Evolutionary conservation across 1,284 basidiomycete species (phyloP).

Genomic region (Microbotryomycetes sp.): DNA sequence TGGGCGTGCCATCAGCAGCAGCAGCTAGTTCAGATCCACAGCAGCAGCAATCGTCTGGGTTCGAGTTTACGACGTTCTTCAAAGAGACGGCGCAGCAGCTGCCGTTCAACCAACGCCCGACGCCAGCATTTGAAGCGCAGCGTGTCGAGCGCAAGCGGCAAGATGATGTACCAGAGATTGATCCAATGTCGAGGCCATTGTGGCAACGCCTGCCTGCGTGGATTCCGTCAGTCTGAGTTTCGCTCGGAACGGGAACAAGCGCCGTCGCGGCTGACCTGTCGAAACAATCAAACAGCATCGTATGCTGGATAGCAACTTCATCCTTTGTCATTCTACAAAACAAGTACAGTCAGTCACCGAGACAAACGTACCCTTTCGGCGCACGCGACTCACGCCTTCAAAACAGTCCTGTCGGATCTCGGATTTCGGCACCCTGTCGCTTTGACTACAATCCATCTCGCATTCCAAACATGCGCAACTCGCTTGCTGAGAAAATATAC

Average conservation of each 20-base stretch:
- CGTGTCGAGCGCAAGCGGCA: slow-evolving; percentile 5
- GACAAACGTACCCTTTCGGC: too few species aligned
- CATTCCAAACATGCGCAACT: slow-evolving; percentile 75
- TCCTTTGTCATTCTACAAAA: slow-evolving; percentile 95
- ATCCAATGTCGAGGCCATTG: slow-evolving; percentile 10
- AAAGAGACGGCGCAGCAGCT: slow-evolving; percentile 11
- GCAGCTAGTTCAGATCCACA: too few species aligned
- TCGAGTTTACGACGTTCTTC: slow-evolving; percentile 5
- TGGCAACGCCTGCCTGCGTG: slow-evolving; percentile 26
- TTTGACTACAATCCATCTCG: slow-evolving; percentile 50
- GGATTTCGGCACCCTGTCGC: slow-evolving; percentile 56
- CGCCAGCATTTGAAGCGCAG: not conserved
- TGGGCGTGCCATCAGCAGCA: not conserved
- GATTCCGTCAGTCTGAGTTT: slow-evolving; percentile 16
- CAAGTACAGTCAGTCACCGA: too few species aligned
- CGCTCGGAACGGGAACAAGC: not conserved
- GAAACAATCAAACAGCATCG: slow-evolving; percentile 5
- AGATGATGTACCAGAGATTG: not conserved
- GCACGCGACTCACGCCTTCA: too few species aligned
- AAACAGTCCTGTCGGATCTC: slow-evolving; percentile 75
- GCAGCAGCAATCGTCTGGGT: not conserved
- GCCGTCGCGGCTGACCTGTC: not conserved
- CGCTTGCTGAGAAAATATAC: slow-evolving; percentile 83
- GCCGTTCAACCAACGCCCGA: slow-evolving; percentile 19
- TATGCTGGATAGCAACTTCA: slow-evolving; percentile 74